phyloP scores from a whole-genome alignment of 768 basidiomycete genomes.

The Pholiota molesta region DNA sequence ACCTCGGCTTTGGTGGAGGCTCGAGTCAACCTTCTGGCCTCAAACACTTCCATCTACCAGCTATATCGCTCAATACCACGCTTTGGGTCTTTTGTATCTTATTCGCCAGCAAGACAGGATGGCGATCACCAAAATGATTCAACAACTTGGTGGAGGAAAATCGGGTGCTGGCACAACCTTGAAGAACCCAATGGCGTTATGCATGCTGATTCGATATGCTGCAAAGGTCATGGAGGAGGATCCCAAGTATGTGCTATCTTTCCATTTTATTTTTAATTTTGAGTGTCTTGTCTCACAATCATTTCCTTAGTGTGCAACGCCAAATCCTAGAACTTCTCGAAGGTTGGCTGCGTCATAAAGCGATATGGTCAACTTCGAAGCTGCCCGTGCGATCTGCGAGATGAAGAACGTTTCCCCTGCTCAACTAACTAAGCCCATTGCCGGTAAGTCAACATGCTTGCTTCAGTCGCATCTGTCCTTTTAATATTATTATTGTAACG shows the following conservation, averaged over 20 bases:
- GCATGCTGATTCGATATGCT: conserved; percentile 97
- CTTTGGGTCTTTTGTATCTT: conserved; percentile 88
- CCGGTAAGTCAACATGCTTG: conserved; percentile 57
- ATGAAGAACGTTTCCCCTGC: conserved; percentile 81
- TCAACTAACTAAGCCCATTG: conserved; percentile 86
- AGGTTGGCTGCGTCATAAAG: conserved; percentile 97
- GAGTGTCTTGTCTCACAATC: conserved; percentile 8
- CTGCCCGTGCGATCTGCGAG: conserved; percentile 96
- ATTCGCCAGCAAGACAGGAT: conserved; percentile 98
- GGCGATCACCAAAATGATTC: conserved; percentile 99
- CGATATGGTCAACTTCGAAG: conserved; percentile 99
- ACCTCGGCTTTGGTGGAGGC: conserved; percentile 72
- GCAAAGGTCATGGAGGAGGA: conserved; percentile 99
- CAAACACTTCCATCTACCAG: conserved; percentile 88
- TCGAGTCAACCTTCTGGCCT: conserved; percentile 55
- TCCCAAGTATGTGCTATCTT: conserved; percentile 75
- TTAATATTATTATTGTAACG: conserved; percentile 9
- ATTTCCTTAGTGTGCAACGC: conserved; percentile 69
- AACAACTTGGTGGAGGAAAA: conserved; percentile 91
- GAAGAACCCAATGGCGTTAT: conserved; percentile 96
- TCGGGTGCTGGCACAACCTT: conserved; percentile 81
- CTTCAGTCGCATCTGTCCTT: conserved; percentile 1
- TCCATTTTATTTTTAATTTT: not conserved
- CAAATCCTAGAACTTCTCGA: conserved; percentile 95
- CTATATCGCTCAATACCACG: conserved; percentile 96